Conservation (phyloP, 345 rosid genomes). For the Crucihimalaya himalaica region DNA sequence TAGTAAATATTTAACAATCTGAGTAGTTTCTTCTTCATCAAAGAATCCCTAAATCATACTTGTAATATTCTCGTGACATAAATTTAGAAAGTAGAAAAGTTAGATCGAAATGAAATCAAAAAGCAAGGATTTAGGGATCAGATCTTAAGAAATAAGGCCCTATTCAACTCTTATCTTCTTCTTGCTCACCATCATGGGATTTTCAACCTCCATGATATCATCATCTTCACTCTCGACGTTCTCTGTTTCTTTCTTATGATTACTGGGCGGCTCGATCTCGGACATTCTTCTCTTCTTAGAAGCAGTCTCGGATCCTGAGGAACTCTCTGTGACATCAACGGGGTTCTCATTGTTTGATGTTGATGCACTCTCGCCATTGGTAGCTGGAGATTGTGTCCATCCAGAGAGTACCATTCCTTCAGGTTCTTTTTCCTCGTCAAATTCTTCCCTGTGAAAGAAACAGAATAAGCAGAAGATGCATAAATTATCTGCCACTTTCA, state of each 20-base stretch:
- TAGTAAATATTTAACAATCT: slow-evolving; percentile 31
- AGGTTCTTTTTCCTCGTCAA: slow-evolving; percentile 94
- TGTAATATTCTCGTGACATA: slow-evolving; percentile 20
- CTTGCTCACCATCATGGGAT: slow-evolving; percentile 49
- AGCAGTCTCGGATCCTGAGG: slow-evolving; percentile 39
- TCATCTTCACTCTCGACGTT: slow-evolving; percentile 52
- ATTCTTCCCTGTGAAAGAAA: slow-evolving; percentile 64
- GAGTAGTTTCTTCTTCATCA: slow-evolving; percentile 32
- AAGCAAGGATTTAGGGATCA: slow-evolving; percentile 9
- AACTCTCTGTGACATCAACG: slow-evolving; percentile 40
- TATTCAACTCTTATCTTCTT: slow-evolving; percentile 60
- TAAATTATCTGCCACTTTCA: neutral
- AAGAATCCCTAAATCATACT: slow-evolving; percentile 38
- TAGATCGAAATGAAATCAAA: neutral
- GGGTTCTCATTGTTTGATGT: slow-evolving; percentile 50
- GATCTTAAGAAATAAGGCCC: slow-evolving; percentile 11
- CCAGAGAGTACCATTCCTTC: slow-evolving; percentile 95
- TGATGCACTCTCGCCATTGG: slow-evolving; percentile 54
- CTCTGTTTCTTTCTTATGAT: slow-evolving; percentile 38
- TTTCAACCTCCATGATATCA: slow-evolving; percentile 56
- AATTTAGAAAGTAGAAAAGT: slow-evolving; percentile 22
- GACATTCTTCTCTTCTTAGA: slow-evolving; percentile 65
- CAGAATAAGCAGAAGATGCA: slow-evolving; percentile 6
- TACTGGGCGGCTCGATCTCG: slow-evolving; percentile 23
- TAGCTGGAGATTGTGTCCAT: slow-evolving; percentile 70